Base-by-base conservation (phyloP, 306 rosid genomes). In the Cucurbita ficifolia region DNA sequence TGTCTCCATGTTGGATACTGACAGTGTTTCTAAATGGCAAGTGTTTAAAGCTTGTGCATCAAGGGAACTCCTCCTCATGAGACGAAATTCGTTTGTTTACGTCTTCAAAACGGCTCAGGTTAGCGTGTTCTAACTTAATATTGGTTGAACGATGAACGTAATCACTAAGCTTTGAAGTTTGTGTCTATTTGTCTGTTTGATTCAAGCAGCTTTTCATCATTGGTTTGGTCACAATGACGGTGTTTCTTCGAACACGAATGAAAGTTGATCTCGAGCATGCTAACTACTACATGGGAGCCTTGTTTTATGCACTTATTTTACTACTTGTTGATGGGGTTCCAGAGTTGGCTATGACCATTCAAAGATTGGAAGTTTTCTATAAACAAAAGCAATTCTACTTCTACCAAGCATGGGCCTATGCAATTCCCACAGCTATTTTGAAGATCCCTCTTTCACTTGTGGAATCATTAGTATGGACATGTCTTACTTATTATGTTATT, bases 391-490 rank as follows among this genome's bases (percentile, higher is more conserved):
- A 81, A 9, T 62, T 83, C 7, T 49, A 55, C 12, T 82, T 83
- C 55, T 83, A 82, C 33, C 90, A 87, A 8, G 82, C 90, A 29
- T 86, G 88, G 86, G 84, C 87, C 19, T 86, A 86, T 76, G 79
- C 85, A 24, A 71, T 86, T 70, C 87, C 90, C 0, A 76, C 87
- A 35, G 33, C 81, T 18, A 21, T 86, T 42, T 14, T 83, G 35
- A 86, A 81, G 63, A 22, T 86, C 63, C 90, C 90, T 33, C 52
- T 86, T 58, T 86, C 87, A 8, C 33, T 83, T 38, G 6, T 73
- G 10, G 83, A 76, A 62, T 61, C 90, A 17, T 39, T 86, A 6
- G 81, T 80, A 5, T 83, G 87, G 90, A 78, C 90, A 7, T 53
- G 62, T 76, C 81, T 86, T 29, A 81, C 87, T 76, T 86, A 86